Evolutionary conservation across 805 yeast species (phyloP).

Genomic region (Wickerhamiella hasegawae): DNA sequence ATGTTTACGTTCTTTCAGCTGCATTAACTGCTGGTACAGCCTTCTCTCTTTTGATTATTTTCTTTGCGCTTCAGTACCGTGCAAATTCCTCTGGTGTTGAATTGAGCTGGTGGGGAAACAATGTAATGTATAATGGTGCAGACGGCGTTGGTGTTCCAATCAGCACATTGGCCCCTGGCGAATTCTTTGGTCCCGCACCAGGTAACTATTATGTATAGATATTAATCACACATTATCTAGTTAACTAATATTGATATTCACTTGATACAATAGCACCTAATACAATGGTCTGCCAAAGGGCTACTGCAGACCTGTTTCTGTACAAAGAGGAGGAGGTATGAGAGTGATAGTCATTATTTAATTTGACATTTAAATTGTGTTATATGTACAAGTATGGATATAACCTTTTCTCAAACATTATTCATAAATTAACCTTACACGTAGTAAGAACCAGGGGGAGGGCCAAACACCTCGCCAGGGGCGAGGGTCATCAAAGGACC

Average conservation of each 20-base stretch:
- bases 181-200: constrained; percentile 22
- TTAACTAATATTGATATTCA: too few species aligned
- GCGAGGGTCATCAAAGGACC: constrained; percentile 8
- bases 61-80: constrained; percentile 32
- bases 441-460: constrained; percentile 11
- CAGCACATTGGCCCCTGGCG: constrained; percentile 12
- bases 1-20: constrained; percentile 36
- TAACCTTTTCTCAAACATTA: too few species aligned
- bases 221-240: too few species aligned
- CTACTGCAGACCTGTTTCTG: too few species aligned
- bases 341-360: too few species aligned
- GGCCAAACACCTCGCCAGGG: constrained; percentile 20
- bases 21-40: constrained; percentile 47
- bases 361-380: too few species aligned
- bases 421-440: too few species aligned
- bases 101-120: constrained; percentile 49
- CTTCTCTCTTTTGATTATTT: constrained; percentile 37
- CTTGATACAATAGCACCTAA: too few species aligned
- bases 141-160: constrained; percentile 9
- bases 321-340: too few species aligned
- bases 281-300: too few species aligned
- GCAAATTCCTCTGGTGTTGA: constrained; percentile 20
- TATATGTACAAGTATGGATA: too few species aligned
- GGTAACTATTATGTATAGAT: too few species aligned
- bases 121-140: constrained; percentile 13